Evolutionary conservation across 1,284 basidiomycete species (phyloP), one percentile per base, ranked within the genome.

Genomic region (Fomitopsis betulina): DNA sequence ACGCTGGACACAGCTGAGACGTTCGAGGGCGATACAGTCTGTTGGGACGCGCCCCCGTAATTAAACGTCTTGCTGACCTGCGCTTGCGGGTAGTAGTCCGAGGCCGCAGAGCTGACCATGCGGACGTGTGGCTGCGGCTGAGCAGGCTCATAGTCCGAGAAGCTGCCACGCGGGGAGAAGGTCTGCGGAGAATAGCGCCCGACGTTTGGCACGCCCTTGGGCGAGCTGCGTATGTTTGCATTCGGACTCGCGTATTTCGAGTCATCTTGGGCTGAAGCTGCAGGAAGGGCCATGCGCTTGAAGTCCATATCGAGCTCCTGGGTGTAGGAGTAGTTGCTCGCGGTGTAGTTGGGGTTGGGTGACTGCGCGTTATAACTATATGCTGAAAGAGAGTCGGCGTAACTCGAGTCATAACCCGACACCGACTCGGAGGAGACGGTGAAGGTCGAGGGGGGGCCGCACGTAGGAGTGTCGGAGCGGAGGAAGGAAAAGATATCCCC

Each of bases 371-470:
- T 77, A 72, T 82, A 82, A 76, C 83, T 86, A 78, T 84, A 84
- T 79, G 60, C 84, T 84, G 85, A 88, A 50, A 83, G 71, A 42
- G 84, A 83, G 67, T 91, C 87, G 76, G 84, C 85, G 66, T 70
- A 71, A 59, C 50, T 61, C 58, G 70, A 69, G 60, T 70, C 70
- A 67, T 70, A 72, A 54, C 70, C 72, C 60, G 73, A 75, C 58
- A 83, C 78, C 63, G 86, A 89, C 72, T 91, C 89, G 60, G 87
- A 87, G 37, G 87, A 90, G 63, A 81, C 83, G 63, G 90, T 91
- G 72, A 92, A 84, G 62, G 85, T 81, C 58, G 90, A 92, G 53
- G 83, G 85, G 60, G 89, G 86, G 60, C 86, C 86, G 73, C 81
- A 81, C 71, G 79, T 82, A 69, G 80, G 83, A 60, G 82, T 82